Evolutionary conservation across 306 rosid genomes (phyloP).

Genomic region (Betula pendula): DNA sequence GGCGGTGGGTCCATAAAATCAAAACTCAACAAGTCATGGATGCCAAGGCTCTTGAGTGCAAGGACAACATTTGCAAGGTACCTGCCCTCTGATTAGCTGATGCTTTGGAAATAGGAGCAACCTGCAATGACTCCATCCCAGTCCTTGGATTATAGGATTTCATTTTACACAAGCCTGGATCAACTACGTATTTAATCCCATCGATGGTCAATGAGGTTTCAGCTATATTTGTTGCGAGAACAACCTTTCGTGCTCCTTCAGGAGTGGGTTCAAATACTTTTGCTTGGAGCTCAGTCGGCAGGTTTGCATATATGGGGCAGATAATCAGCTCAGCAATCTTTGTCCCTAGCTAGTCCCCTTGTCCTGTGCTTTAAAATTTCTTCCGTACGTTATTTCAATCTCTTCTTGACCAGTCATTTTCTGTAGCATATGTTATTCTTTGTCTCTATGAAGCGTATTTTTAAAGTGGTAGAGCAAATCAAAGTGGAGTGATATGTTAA

Average conservation of each 20-base stretch:
- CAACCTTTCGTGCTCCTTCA: constrained; percentile 90
- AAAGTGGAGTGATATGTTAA: no score
- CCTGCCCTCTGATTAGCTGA: constrained; percentile 96
- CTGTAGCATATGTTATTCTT: no score
- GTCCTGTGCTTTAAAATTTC: no score
- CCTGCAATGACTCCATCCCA: constrained; percentile 86
- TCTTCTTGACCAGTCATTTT: no score
- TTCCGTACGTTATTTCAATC: no score
- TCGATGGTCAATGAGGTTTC: constrained; percentile 96
- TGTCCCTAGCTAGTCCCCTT: constrained; percentile 75
- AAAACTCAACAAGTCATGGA: constrained; percentile 73
- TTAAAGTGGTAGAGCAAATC: no score
- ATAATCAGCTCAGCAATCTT: constrained; percentile 90
- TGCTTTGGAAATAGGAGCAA: constrained; percentile 92
- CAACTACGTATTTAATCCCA: constrained; percentile 94
- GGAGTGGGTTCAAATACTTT: constrained; percentile 96
- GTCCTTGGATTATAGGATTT: constrained; percentile 81
- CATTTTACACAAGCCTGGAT: constrained; percentile 89
- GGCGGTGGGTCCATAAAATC: constrained; percentile 99
- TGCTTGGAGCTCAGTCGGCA: constrained; percentile 91
- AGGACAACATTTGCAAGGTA: constrained; percentile 87
- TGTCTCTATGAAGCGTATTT: no score
- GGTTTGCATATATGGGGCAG: constrained; percentile 93
- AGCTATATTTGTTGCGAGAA: constrained; percentile 95
- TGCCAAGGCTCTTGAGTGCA: constrained; percentile 84